Conservation (phyloP, 768 basidiomycete genomes). For the Russula compacta region DNA sequence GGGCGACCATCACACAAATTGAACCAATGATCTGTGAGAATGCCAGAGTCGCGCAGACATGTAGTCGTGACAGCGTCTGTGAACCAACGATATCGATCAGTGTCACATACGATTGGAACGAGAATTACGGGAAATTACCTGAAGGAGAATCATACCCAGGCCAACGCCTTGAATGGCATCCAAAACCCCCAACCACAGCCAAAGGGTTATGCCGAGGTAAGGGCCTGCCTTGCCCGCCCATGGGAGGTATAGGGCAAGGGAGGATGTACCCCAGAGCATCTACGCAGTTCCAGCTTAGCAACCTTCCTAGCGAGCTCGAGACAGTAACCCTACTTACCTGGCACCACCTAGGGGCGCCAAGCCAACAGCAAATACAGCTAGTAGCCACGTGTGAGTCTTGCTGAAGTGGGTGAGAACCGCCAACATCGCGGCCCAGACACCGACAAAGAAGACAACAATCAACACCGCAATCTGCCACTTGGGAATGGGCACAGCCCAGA, state of each 20-base stretch:
- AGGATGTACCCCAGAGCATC: slow-evolving; percentile 96
- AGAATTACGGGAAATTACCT: slow-evolving; percentile 28
- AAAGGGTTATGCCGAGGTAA: slow-evolving; percentile 81
- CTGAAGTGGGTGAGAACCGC: slow-evolving; percentile 73
- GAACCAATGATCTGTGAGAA: slow-evolving; percentile 88
- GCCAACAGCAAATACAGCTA: slow-evolving; percentile 94
- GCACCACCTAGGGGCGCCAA: slow-evolving; percentile 93
- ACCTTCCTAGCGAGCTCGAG: not conserved
- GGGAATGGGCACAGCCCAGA: slow-evolving; percentile 78
- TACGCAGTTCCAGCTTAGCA: slow-evolving; percentile 21
- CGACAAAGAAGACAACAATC: slow-evolving; percentile 76
- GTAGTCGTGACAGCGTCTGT: slow-evolving; percentile 80
- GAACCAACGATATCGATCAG: slow-evolving; percentile 1
- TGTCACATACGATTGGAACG: not conserved
- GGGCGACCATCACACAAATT: slow-evolving; percentile 85
- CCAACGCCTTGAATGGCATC: slow-evolving; percentile 94
- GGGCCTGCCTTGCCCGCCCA: slow-evolving; percentile 85
- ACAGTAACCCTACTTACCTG: slow-evolving; percentile 41
- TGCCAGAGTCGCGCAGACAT: slow-evolving; percentile 89
- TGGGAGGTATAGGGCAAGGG: slow-evolving; percentile 84
- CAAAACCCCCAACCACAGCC: slow-evolving; percentile 93
- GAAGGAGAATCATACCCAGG: slow-evolving; percentile 81
- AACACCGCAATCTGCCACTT: slow-evolving; percentile 79
- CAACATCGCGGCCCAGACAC: slow-evolving; percentile 74
- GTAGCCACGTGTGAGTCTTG: slow-evolving; percentile 91